Conservation (phyloP, 257 asterid species). For the Handroanthus guayacan region DNA sequence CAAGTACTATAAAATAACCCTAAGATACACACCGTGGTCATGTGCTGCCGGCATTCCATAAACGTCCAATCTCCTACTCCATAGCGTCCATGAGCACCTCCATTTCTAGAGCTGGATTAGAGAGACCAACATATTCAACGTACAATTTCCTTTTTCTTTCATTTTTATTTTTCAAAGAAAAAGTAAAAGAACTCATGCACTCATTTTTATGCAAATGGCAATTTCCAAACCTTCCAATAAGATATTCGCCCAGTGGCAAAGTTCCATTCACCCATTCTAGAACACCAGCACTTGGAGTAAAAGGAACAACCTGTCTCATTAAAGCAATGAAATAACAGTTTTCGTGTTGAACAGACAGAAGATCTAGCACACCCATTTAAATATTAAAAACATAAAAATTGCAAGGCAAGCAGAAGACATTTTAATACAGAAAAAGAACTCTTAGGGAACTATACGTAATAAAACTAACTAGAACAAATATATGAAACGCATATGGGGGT, state of each 20-base stretch:
- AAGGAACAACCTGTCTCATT: conserved; percentile 21
- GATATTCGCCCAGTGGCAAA: conserved; percentile 95
- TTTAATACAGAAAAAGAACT: conserved; percentile 16
- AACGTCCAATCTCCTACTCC: conserved; percentile 92
- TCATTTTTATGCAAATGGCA: conserved; percentile 28
- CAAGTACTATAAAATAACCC: conserved; percentile 34
- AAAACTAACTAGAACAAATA: conserved; percentile 27
- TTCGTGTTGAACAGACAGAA: too few relatives aligned
- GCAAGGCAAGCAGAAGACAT: conserved; percentile 29
- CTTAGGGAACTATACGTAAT: conserved; percentile 14
- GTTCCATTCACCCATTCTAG: conserved; percentile 99
- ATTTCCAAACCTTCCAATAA: conserved; percentile 75
- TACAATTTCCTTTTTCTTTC: neutral
- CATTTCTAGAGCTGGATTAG: conserved; percentile 76
- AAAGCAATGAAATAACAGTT: too few relatives aligned
- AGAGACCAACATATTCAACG: conserved; percentile 39
- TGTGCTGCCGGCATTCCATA: conserved; percentile 87
- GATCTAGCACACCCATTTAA: neutral
- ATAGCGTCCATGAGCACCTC: conserved; percentile 98
- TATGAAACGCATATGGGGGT: conserved; percentile 12
- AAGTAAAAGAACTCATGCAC: conserved; percentile 14
- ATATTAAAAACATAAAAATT: neutral
- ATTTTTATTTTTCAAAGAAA: too few relatives aligned
- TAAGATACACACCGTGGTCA: conserved; percentile 63
- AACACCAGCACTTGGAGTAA: conserved; percentile 98